Conservation (phyloP, 2,329 filamentous ascomycete genomes). For the Penicillium glabrum region DNA sequence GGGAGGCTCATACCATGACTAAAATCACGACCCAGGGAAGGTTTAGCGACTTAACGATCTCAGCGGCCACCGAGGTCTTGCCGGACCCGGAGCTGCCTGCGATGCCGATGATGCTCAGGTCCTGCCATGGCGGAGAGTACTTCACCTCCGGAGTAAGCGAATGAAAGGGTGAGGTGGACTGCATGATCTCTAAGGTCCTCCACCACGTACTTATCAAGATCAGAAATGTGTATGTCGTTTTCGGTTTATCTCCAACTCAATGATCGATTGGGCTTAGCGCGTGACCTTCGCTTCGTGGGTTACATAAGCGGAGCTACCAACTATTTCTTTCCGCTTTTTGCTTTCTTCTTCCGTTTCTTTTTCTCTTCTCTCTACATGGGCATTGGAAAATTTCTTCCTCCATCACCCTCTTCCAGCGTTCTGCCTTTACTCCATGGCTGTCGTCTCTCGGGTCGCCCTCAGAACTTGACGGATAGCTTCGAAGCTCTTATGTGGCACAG, state of each 20-base stretch:
- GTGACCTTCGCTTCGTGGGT: slow-evolving; percentile 33
- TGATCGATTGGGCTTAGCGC: slow-evolving; percentile 28
- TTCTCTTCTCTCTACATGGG: slow-evolving; percentile 14
- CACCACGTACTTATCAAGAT: slow-evolving; percentile 2
- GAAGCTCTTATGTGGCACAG: slow-evolving; percentile 18
- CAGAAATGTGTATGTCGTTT: slow-evolving; percentile 1
- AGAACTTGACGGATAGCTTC: slow-evolving; percentile 35
- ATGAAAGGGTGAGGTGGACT: slow-evolving; percentile 39
- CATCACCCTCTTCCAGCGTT: slow-evolving; percentile 18
- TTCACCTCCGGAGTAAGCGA: slow-evolving; percentile 54
- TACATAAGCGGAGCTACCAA: slow-evolving; percentile 17
- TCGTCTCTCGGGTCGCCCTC: slow-evolving; percentile 31
- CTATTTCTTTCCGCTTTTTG: slow-evolving; percentile 3
- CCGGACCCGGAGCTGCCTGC: slow-evolving; percentile 93
- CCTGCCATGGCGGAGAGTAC: slow-evolving; percentile 93
- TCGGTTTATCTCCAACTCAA: slow-evolving; percentile 8
- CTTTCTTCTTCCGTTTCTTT: slow-evolving; percentile 24
- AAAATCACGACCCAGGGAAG: slow-evolving; percentile 97
- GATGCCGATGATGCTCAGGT: slow-evolving; percentile 94
- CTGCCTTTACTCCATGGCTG: slow-evolving; percentile 32
- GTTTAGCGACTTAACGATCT: slow-evolving; percentile 86
- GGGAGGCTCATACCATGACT: slow-evolving; percentile 70
- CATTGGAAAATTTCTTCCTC: slow-evolving; percentile 14
- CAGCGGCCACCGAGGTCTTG: slow-evolving; percentile 90
- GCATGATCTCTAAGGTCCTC: slow-evolving; percentile 25